A percentile compares a stretch with the other conserved stretches of the same genome.
phyloP scores from a whole-genome alignment of 495 filamentous ascomycete species.

The Cryomyces minteri region DNA sequence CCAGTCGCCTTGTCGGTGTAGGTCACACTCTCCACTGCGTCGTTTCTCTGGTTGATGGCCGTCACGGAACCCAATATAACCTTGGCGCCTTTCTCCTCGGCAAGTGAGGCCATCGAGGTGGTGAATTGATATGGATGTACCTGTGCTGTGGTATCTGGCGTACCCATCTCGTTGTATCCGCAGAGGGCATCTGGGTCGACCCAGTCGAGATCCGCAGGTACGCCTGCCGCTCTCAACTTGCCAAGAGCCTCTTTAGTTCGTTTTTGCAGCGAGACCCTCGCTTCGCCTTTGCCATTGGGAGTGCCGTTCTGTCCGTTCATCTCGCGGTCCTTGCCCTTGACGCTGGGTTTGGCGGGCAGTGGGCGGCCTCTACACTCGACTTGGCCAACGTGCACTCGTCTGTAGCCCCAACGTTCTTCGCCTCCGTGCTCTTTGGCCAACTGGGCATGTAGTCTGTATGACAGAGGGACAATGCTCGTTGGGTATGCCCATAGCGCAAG shows the following conservation, averaged over 20 bases:
- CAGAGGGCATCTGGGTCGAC: constrained; percentile 45
- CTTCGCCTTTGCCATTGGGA: constrained; percentile 4
- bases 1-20: constrained; percentile 32
- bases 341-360: constrained; percentile 11
- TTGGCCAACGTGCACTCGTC: constrained; percentile 59
- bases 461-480: constrained; percentile 64
- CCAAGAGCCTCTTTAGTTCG: constrained; percentile 40
- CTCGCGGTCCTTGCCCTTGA: no score
- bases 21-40: constrained; percentile 43
- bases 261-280: constrained; percentile 48
- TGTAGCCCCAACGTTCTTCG: constrained; percentile 71
- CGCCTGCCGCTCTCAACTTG: constrained; percentile 37
- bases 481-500: constrained; percentile 91
- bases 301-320: constrained; percentile 15
- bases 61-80: constrained; percentile 50
- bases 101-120: constrained; percentile 65
- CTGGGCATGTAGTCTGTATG: constrained; percentile 66
- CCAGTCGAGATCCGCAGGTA: constrained; percentile 81
- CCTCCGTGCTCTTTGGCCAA: constrained; percentile 76
- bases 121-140: constrained; percentile 92
- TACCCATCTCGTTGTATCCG: constrained; percentile 70
- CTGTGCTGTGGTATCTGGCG: constrained; percentile 65
- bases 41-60: constrained; percentile 33
- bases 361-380: constrained; percentile 37
- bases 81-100: constrained; percentile 53